Evolutionary conservation across 805 yeast species (phyloP).

Genomic region (Spathaspora hagerdaliae): DNA sequence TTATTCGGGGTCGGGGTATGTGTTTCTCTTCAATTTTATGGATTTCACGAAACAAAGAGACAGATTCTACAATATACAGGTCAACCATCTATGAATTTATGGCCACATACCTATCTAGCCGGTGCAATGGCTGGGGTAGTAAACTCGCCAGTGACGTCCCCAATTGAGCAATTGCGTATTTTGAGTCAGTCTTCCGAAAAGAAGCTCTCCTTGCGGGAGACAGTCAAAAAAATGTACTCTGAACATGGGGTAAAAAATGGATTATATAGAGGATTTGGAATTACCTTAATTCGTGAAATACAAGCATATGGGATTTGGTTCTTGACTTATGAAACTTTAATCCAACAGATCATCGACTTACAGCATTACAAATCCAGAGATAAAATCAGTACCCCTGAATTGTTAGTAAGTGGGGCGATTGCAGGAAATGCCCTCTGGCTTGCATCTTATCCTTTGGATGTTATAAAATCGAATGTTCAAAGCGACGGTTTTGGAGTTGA

Average conservation of each 20-base stretch:
- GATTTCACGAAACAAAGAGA: conserved; percentile 66
- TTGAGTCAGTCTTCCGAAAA: conserved; percentile 49
- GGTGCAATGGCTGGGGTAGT: conserved; percentile 67
- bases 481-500: conserved; percentile 47
- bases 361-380: conserved; percentile 38
- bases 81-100: conserved; percentile 35
- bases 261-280: conserved; percentile 49
- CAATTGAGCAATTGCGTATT: conserved; percentile 65
- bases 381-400: conserved; percentile 51
- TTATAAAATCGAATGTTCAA: conserved; percentile 47
- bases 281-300: conserved; percentile 56
- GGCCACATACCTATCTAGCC: conserved; percentile 56
- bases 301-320: conserved; percentile 80
- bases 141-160: conserved; percentile 60
- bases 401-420: conserved; percentile 54
- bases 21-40: conserved; percentile 66
- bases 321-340: conserved; percentile 55
- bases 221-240: conserved; percentile 39
- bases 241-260: conserved; percentile 45
- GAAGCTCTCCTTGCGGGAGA: conserved; percentile 21
- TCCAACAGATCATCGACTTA: conserved; percentile 32
- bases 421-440: conserved; percentile 72
- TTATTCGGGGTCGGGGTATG: conserved; percentile 52
- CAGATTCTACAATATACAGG: conserved; percentile 38
- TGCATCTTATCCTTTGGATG: conserved; percentile 51